These are phyloP conservation scores for Wickerhamiella hasegawae DNA, from an alignment of 805 yeast species.

Conservation along the genomic window DNA sequence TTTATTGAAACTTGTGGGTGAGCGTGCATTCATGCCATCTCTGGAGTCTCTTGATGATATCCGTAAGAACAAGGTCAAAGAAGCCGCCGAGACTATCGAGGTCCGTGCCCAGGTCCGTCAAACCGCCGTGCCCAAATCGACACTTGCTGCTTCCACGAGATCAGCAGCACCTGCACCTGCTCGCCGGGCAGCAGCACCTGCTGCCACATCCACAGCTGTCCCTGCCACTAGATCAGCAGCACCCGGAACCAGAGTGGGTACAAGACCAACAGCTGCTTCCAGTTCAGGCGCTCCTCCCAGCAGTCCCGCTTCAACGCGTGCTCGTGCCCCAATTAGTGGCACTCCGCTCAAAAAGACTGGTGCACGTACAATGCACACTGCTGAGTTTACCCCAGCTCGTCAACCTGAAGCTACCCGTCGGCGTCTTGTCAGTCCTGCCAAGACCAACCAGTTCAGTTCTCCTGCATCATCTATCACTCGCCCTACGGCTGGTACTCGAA, in stretches of 20 bases:
- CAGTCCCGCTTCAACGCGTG: no score
- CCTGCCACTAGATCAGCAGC: background rate
- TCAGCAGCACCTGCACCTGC: slow-evolving; percentile 7
- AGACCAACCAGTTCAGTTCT: no score
- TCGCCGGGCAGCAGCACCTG: background rate
- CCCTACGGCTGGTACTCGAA: no score
- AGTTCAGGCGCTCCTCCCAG: no score
- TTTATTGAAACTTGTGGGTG: slow-evolving; percentile 69
- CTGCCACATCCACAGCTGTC: background rate
- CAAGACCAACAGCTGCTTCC: no score
- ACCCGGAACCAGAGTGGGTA: no score
- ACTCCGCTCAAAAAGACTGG: slow-evolving; percentile 1
- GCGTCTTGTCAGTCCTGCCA: slow-evolving; percentile 12
- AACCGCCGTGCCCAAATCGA: slow-evolving; percentile 9
- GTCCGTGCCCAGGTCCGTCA: no score
- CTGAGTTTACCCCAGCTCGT: slow-evolving; percentile 16
- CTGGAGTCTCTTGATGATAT: slow-evolving; percentile 63
- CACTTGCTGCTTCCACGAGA: slow-evolving; percentile 9
- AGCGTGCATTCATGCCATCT: slow-evolving; percentile 40
- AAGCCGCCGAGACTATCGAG: slow-evolving; percentile 36
- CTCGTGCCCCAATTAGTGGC: no score
- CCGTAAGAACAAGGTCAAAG: slow-evolving; percentile 52
- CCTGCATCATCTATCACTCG: no score
- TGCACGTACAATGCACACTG: slow-evolving; percentile 7
- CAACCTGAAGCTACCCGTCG: slow-evolving; percentile 9